Evolutionary conservation across 1,284 basidiomycete genomes (phyloP).

Genomic region (Serendipita sp.): DNA sequence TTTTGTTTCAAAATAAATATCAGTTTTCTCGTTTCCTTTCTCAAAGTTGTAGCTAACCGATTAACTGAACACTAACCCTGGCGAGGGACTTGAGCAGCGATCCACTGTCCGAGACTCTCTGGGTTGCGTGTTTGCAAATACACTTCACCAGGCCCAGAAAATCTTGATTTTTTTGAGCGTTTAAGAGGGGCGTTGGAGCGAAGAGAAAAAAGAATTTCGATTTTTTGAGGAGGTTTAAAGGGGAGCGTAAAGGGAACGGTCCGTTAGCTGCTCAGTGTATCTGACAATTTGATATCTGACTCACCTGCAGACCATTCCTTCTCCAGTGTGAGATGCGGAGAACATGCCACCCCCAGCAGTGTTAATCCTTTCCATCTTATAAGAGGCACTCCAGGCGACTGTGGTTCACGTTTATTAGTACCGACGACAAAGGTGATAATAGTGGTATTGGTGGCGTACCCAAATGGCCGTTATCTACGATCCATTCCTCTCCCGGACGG

Average conservation of each 20-base stretch:
- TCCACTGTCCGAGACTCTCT: slow-evolving; percentile 20
- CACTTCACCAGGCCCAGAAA: slow-evolving; percentile 23
- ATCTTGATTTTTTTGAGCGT: slow-evolving; percentile 13
- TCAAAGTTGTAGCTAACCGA: not conserved
- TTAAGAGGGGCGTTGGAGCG: not conserved
- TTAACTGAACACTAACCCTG: not conserved
- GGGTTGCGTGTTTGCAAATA: slow-evolving; percentile 24
- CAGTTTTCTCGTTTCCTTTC: not conserved
- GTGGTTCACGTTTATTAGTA: not conserved
- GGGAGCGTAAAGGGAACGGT: no score
- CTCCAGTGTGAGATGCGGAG: slow-evolving; percentile 20
- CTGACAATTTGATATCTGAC: no score
- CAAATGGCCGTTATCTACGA: slow-evolving; percentile 23
- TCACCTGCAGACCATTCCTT: slow-evolving; percentile 20
- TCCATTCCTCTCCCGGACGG: slow-evolving; percentile 22
- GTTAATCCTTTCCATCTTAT: slow-evolving; percentile 22
- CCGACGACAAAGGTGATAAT: slow-evolving; percentile 5
- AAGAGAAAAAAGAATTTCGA: not conserved
- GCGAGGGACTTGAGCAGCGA: slow-evolving; percentile 18
- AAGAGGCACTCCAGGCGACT: slow-evolving; percentile 23
- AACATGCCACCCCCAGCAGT: slow-evolving; percentile 19
- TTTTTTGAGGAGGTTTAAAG: no score
- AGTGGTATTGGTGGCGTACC: not conserved
- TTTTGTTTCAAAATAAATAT: not conserved
- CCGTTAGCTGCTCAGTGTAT: no score